A percentile compares a stretch with the other conserved stretches of the same genome.
phyloP scores from a whole-genome alignment of 768 basidiomycete genomes.

The Crassisporium funariophilum region DNA sequence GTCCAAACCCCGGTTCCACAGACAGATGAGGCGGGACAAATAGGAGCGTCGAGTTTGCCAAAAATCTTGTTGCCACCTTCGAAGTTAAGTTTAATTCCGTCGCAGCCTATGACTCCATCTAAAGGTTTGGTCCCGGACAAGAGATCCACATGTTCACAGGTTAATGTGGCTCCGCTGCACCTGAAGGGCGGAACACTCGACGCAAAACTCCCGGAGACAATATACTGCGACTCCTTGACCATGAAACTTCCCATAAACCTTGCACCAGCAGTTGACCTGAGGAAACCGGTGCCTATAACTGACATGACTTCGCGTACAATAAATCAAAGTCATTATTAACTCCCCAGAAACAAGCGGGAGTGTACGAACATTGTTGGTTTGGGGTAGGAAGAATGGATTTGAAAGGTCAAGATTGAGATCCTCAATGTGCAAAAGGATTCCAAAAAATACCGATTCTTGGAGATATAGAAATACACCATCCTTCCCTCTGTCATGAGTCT shows the following conservation, averaged over 20 bases:
- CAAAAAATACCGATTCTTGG: no score
- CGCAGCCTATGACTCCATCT: constrained; percentile 4
- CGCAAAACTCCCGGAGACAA: constrained; percentile 3
- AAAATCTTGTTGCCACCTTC: neutral
- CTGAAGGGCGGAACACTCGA: constrained; percentile 5
- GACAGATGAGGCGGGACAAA: constrained; percentile 1
- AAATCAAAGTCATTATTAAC: no score
- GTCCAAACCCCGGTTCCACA: constrained; percentile 2
- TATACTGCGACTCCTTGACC: neutral
- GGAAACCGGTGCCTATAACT: neutral
- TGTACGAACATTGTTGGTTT: no score
- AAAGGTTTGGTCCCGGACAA: constrained; percentile 4
- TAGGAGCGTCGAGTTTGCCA: constrained; percentile 6
- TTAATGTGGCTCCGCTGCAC: constrained; percentile 1
- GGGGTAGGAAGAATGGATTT: no score
- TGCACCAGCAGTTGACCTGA: constrained; percentile 1
- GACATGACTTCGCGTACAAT: no score
- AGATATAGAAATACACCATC: no score
- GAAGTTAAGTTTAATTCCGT: constrained; percentile 2
- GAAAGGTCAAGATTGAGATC: no score
- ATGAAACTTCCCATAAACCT: constrained; percentile 6
- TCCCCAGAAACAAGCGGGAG: no score
- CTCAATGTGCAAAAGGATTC: no score
- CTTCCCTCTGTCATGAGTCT: no score
- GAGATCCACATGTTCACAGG: neutral